Evolutionary conservation across 257 asterid genomes (phyloP).

Genomic region (Solanum rostratum): DNA sequence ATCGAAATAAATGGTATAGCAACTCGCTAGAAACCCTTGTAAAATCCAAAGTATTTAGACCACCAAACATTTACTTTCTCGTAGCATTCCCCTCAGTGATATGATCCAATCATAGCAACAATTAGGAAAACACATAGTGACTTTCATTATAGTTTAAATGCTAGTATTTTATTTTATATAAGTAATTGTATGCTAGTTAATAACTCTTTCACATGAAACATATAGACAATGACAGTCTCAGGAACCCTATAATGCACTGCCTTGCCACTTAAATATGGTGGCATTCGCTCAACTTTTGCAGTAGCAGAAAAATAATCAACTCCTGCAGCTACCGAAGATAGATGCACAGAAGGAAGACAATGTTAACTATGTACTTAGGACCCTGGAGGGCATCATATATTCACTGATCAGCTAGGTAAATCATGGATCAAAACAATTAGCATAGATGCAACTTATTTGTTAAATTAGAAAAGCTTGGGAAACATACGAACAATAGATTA

Average conservation of each 20-base stretch:
- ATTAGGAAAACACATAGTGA: not conserved
- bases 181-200: not conserved
- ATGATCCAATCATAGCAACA: not conserved
- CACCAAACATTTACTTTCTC: not conserved
- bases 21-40: not conserved
- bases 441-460: not conserved
- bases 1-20: not conserved
- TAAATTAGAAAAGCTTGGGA: not conserved
- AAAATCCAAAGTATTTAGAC: not conserved
- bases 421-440: not conserved
- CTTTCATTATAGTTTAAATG: not conserved
- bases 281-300: not conserved
- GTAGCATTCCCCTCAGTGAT: not conserved
- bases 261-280: not conserved
- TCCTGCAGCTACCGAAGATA: not conserved
- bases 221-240: not conserved
- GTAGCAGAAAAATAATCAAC: not conserved
- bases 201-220: not conserved
- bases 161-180: not conserved
- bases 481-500: not conserved
- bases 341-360: not conserved
- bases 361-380: not conserved
- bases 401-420: not conserved
- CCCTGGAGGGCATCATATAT: not conserved
- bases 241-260: not conserved